Evolutionary conservation across 352 stramenopile genomes (phyloP), one percentile per base, ranked within the genome.

Genomic region (Phytopythium chamaehyphon): DNA sequence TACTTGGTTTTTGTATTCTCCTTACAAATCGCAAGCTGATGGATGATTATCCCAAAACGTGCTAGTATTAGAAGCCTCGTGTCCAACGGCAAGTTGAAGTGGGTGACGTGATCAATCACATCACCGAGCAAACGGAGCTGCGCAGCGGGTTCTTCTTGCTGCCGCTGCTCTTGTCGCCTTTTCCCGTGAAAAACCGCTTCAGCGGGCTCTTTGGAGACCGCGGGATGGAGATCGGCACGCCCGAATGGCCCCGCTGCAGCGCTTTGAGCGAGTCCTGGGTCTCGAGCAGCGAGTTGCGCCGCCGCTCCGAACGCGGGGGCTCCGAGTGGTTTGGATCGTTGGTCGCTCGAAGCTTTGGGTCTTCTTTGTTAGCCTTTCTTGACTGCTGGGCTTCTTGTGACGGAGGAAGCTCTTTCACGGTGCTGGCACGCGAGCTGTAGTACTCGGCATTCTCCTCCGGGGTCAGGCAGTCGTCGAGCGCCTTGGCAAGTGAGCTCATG

Each of bases 211-310:
- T 23, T 1, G 26, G 31, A 7, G 15, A 45, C 18, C 33, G 24
- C 2, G 45, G 16, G 47, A 57, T 36, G 36, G 18, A n/a, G 21
- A 54, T n/a, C 7, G 40, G 42, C 6, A n/a, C 35, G n/a, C 62
- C 55, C 47, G 43, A 64, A 9, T 66, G 61, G 1, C 55, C 51
- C 1, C 28, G 40, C 16, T 67, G 38, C 12, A 83, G 11, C 11
- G 62, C 11, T 19, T 62, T 63, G n/a, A 79, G 45, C 39, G 68
- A 79, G 46, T 77, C 67, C 31, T 80, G 66, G 11, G 60, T 46
- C 11, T 82, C 48, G 1, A 75, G 21, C 35, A 79, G 16, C 18
- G 65, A 66, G 26, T 51, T 59, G 18, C 57, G n/a, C 21, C 16
- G 15, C 6, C 18, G 26, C n/a, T 39, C 46, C 16, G 36, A 39